phyloP scores from a whole-genome alignment of 371 early-diverging fungal genomes.

The Nematocida minor region DNA sequence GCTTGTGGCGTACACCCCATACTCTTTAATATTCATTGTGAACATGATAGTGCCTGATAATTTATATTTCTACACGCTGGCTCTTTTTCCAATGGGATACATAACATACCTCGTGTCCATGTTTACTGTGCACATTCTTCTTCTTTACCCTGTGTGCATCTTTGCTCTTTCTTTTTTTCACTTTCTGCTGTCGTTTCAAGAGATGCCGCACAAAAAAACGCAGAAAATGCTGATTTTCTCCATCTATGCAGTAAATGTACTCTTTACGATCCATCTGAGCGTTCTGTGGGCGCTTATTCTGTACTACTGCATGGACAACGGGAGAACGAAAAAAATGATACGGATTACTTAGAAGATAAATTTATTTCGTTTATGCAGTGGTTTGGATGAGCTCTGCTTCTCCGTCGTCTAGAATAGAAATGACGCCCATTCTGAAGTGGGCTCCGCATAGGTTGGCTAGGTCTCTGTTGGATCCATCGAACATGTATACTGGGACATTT shows the following conservation, averaged over 20 bases:
- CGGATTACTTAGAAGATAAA: neutral
- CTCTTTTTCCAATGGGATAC: neutral
- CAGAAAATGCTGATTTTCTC: neutral
- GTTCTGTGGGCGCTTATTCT: neutral
- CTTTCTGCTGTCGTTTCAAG: neutral
- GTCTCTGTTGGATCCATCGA: constrained; percentile 64
- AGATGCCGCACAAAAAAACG: neutral
- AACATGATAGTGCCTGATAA: neutral
- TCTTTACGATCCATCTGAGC: neutral
- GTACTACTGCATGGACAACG: neutral
- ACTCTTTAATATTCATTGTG: neutral
- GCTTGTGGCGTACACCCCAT: neutral
- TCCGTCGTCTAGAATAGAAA: constrained; percentile 64
- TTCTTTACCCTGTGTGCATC: neutral
- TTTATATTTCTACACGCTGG: neutral
- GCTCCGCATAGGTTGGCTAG: constrained; percentile 57
- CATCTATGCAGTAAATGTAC: neutral
- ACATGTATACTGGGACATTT: constrained; percentile 63
- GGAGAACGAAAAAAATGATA: neutral
- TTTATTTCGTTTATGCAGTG: constrained; percentile 25
- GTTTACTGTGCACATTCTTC: neutral
- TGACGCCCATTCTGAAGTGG: constrained; percentile 62
- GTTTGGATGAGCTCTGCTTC: constrained; percentile 62
- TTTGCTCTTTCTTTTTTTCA: neutral
- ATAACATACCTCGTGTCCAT: neutral